These are phyloP conservation scores for Thalassiosira mediterranea DNA, from an alignment of 352 stramenopile species.

Conservation along the genomic window DNA sequence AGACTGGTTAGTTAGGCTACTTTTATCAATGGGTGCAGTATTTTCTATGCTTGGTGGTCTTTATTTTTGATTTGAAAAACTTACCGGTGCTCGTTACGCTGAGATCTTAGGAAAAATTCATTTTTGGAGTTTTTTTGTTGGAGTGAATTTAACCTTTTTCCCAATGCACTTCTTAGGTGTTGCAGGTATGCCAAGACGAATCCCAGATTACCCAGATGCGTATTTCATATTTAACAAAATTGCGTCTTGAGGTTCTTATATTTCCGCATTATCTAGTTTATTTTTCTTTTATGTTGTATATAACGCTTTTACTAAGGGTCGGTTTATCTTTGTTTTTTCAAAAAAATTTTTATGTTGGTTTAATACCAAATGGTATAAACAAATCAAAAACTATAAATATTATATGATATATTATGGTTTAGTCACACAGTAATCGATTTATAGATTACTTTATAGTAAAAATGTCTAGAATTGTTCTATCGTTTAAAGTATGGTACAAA, in stretches of 20 bases:
- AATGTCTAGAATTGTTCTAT: neutral
- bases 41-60: conserved; percentile 36
- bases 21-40: conserved; percentile 14
- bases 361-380: conserved; percentile 2
- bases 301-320: conserved; percentile 29
- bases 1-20: conserved; percentile 13
- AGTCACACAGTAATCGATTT: no score
- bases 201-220: conserved; percentile 66
- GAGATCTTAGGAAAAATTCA: conserved; percentile 71
- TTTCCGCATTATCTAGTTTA: conserved; percentile 71
- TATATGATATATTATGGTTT: no score
- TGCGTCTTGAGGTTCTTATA: conserved; percentile 77
- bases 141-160: conserved; percentile 73
- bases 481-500: neutral
- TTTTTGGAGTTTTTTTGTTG: conserved; percentile 71
- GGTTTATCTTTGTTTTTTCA: neutral
- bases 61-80: conserved; percentile 70
- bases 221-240: conserved; percentile 63
- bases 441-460: conserved; percentile 11
- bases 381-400: neutral
- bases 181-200: conserved; percentile 59
- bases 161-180: conserved; percentile 71
- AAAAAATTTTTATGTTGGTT: conserved; percentile 3
- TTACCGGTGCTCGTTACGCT: conserved; percentile 56
- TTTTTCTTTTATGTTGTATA: conserved; percentile 40